These are phyloP conservation scores for Hippophae rhamnoides DNA, from an alignment of 306 rosid species.

Conservation along the genomic window DNA sequence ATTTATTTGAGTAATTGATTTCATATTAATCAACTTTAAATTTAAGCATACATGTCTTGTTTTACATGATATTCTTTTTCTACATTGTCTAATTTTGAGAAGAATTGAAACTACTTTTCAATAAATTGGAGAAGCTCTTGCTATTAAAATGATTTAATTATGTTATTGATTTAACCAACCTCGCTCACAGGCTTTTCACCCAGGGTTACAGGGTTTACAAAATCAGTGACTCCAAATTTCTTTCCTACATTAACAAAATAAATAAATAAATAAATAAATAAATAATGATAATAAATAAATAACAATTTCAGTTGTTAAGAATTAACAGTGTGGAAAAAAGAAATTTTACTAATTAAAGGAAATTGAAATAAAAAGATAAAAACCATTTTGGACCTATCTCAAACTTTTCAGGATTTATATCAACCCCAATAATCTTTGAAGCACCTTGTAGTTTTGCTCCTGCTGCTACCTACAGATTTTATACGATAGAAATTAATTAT, in stretches of 20 bases:
- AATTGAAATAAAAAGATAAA: too few species aligned
- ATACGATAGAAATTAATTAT: too few species aligned
- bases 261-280: background rate
- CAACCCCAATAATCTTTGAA: slow-evolving; percentile 57
- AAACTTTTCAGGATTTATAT: slow-evolving; percentile 41
- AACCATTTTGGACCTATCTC: slow-evolving; percentile 29
- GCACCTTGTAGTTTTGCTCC: slow-evolving; percentile 61
- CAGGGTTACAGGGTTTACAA: slow-evolving; percentile 39
- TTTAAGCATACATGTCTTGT: too few species aligned
- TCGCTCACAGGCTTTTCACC: slow-evolving; percentile 42
- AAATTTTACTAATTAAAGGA: background rate
- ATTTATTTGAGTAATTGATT: too few species aligned
- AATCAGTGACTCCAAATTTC: slow-evolving; percentile 50
- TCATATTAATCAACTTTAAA: too few species aligned
- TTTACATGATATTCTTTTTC: background rate
- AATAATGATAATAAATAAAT: too few species aligned
- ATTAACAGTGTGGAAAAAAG: background rate
- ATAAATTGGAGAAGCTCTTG: too few species aligned
- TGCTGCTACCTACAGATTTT: slow-evolving; percentile 37
- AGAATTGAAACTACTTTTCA: background rate
- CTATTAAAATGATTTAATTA: too few species aligned
- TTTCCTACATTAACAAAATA: slow-evolving; percentile 24
- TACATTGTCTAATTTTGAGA: too few species aligned
- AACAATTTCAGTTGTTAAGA: background rate
- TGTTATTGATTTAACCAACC: slow-evolving; percentile 19